These are phyloP conservation scores for Mikania micrantha DNA, from an alignment of 129 eudicot genomes.

Conservation along the genomic window DNA sequence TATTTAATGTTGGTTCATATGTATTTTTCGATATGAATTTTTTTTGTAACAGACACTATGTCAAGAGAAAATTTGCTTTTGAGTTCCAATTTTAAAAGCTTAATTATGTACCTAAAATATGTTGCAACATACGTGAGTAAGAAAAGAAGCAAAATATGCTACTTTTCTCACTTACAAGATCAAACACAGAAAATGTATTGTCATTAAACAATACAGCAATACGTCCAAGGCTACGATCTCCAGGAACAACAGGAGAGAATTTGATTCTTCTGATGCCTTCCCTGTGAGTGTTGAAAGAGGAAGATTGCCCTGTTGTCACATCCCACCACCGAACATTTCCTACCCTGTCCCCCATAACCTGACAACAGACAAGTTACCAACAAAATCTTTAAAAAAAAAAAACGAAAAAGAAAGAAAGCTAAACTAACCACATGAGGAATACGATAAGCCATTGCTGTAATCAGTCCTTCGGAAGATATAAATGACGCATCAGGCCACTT, in stretches of 20 bases:
- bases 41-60: neutral
- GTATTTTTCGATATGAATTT: too few species aligned
- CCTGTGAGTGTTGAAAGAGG: slow-evolving; percentile 93
- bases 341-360: slow-evolving; percentile 98
- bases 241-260: slow-evolving; percentile 96
- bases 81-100: neutral
- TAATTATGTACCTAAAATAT: slow-evolving; percentile 12
- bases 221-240: slow-evolving; percentile 97
- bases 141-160: slow-evolving; percentile 25
- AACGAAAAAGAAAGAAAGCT: neutral
- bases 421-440: slow-evolving; percentile 89
- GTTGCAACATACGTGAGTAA: slow-evolving; percentile 24
- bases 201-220: slow-evolving; percentile 85
- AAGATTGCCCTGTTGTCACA: slow-evolving; percentile 90
- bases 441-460: slow-evolving; percentile 97
- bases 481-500: slow-evolving; percentile 96
- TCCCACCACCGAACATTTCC: slow-evolving; percentile 99
- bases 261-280: slow-evolving; percentile 93
- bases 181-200: slow-evolving; percentile 91
- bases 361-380: slow-evolving; percentile 7
- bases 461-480: slow-evolving; percentile 74
- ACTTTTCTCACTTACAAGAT: slow-evolving; percentile 71
- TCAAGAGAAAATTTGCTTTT: neutral
- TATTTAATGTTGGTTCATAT: neutral
- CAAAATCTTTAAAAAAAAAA: neutral